Conservation (phyloP, 257 asterid species). For the Nemophila menziesii region DNA sequence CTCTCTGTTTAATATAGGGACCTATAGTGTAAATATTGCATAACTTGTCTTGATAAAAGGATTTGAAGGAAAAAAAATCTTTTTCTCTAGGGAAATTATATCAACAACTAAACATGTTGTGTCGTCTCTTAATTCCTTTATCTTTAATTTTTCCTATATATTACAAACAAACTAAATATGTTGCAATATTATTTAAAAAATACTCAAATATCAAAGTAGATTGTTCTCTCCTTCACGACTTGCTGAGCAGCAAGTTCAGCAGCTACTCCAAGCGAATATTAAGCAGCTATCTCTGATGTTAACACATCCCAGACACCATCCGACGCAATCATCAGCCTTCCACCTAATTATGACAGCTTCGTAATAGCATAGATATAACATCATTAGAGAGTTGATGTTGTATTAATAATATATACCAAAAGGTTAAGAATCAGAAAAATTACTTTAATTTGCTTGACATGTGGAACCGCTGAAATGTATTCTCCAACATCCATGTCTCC, state of each 20-base stretch:
- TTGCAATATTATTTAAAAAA: constrained; percentile 1
- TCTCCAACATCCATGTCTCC: constrained; percentile 84
- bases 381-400: too few species aligned
- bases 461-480: constrained; percentile 66
- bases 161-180: constrained; percentile 9
- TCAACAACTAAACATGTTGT: constrained; percentile 79
- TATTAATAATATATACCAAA: background rate
- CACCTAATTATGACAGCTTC: constrained; percentile 56
- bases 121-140: constrained; percentile 70
- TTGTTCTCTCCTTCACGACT: constrained; percentile 65
- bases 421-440: background rate
- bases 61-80: too few species aligned
- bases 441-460: constrained; percentile 78
- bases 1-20: too few species aligned
- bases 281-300: constrained; percentile 62
- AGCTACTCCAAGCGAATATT: constrained; percentile 65
- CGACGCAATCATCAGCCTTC: constrained; percentile 79
- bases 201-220: too few species aligned
- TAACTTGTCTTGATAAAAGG: too few species aligned
- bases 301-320: constrained; percentile 92
- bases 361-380: constrained; percentile 6
- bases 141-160: constrained; percentile 59
- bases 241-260: constrained; percentile 68
- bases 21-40: too few species aligned
- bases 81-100: constrained; percentile 47